Percentiles rank a stretch among this genome's conserved stretches.
These are phyloP conservation scores for Coniochaeta sp. DNA, from an alignment of 2,329 filamentous ascomycete genomes.

Conservation along the genomic window DNA sequence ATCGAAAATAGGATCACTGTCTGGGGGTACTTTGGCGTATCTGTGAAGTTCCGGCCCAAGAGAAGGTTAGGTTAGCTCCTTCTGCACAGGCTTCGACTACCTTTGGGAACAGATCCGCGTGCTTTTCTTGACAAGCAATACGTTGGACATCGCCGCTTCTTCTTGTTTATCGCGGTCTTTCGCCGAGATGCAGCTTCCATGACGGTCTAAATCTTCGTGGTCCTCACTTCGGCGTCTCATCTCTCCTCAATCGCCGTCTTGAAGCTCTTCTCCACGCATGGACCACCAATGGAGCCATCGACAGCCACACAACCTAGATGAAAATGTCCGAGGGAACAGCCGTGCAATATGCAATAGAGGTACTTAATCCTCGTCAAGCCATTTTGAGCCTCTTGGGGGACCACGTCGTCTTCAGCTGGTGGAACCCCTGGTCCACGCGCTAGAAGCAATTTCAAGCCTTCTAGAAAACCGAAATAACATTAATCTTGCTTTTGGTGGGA, in stretches of 20 bases:
- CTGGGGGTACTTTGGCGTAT: neutral
- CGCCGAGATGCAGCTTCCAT: neutral
- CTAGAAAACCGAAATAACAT: conserved; percentile 25
- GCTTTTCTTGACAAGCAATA: neutral
- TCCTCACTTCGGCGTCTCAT: neutral
- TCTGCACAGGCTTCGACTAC: neutral
- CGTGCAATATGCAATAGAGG: neutral
- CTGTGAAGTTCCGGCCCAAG: neutral
- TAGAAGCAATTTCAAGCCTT: conserved; percentile 28
- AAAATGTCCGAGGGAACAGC: neutral
- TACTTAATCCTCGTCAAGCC: neutral
- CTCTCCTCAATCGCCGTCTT: neutral
- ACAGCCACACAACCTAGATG: neutral
- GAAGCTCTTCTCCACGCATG: neutral
- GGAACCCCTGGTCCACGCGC: conserved; percentile 11
- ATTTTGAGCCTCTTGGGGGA: neutral
- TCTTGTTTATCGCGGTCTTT: neutral
- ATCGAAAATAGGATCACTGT: neutral
- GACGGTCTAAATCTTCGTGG: neutral
- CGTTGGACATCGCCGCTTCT: neutral
- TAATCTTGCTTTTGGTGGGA: conserved; percentile 19
- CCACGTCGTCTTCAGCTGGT: neutral
- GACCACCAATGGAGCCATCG: neutral
- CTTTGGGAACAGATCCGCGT: neutral
- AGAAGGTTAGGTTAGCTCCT: neutral